These are phyloP conservation scores for Silene coronaria DNA, from an alignment of 179 eudicot genomes.

Conservation along the genomic window DNA sequence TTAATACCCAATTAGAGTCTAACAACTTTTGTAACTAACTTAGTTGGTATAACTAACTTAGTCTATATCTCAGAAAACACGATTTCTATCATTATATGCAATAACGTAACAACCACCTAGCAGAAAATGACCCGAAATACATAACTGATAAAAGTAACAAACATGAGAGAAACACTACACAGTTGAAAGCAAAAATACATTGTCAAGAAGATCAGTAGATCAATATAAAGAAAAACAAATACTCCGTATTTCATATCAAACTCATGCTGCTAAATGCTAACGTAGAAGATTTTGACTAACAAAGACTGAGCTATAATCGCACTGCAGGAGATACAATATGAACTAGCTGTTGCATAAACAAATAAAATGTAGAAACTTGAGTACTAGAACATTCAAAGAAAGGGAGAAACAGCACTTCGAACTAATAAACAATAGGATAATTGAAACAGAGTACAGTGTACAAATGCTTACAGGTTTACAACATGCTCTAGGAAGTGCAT, in stretches of 20 bases:
- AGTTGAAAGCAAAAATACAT: not conserved
- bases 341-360: not conserved
- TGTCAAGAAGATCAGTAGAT: not conserved
- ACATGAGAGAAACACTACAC: not conserved
- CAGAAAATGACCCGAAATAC: not conserved
- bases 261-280: too few relatives aligned
- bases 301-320: not conserved
- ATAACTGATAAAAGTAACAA: not conserved
- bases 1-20: too few relatives aligned
- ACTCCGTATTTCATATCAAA: not conserved
- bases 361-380: not conserved
- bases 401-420: too few relatives aligned
- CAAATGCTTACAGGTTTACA: slow-evolving; percentile 6
- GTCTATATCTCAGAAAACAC: too few relatives aligned
- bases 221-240: not conserved
- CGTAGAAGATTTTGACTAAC: too few relatives aligned
- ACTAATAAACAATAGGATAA: too few relatives aligned
- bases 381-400: too few relatives aligned
- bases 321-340: not conserved
- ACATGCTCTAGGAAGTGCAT: not conserved
- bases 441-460: not conserved
- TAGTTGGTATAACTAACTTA: too few relatives aligned
- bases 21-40: too few relatives aligned
- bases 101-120: not conserved
- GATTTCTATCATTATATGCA: not conserved